Percentiles rank a stretch among this genome's conserved stretches.
phyloP scores from a whole-genome alignment of 768 basidiomycete genomes.

The Auriscalpium microsporum region DNA sequence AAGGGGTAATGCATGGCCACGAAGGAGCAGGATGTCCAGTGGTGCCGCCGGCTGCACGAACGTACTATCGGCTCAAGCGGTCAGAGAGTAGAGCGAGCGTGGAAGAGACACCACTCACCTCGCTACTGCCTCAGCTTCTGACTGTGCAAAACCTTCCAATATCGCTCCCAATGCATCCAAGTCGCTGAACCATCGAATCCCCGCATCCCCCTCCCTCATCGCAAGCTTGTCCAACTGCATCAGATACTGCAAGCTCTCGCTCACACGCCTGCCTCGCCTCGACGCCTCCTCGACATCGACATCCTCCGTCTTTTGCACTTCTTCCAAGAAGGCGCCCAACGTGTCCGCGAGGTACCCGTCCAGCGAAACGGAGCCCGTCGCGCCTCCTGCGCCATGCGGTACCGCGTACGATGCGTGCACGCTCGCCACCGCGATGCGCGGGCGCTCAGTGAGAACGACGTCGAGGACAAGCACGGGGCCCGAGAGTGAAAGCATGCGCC shows the following conservation, averaged over 20 bases:
- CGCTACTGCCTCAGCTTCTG: conserved; percentile 45
- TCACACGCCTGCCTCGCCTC: conserved; percentile 36
- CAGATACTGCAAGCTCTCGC: conserved; percentile 55
- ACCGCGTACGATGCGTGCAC: conserved; percentile 73
- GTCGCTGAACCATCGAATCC: conserved; percentile 70
- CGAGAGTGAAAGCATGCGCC: conserved; percentile 5
- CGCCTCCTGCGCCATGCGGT: conserved; percentile 27
- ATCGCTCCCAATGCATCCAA: conserved; percentile 45
- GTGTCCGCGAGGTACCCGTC: conserved; percentile 54
- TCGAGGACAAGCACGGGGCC: conserved; percentile 10
- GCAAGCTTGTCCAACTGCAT: conserved; percentile 69
- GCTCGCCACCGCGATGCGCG: conserved; percentile 34
- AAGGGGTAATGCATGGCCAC: conserved; percentile 61
- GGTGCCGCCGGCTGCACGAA: conserved; percentile 32
- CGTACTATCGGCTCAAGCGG: conserved; percentile 12
- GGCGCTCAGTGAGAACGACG: conserved; percentile 1
- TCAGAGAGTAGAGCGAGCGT: not conserved
- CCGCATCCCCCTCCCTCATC: conserved; percentile 46
- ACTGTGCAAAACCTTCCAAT: conserved; percentile 40
- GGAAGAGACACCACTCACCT: conserved; percentile 29
- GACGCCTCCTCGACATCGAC: conserved; percentile 46
- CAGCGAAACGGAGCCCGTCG: conserved; percentile 43
- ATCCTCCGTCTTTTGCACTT: conserved; percentile 48
- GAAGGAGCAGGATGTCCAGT: conserved; percentile 64
- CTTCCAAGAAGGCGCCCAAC: conserved; percentile 48